Base-by-base conservation (phyloP, 352 stramenopile genomes). In the Pythium brassicae region DNA sequence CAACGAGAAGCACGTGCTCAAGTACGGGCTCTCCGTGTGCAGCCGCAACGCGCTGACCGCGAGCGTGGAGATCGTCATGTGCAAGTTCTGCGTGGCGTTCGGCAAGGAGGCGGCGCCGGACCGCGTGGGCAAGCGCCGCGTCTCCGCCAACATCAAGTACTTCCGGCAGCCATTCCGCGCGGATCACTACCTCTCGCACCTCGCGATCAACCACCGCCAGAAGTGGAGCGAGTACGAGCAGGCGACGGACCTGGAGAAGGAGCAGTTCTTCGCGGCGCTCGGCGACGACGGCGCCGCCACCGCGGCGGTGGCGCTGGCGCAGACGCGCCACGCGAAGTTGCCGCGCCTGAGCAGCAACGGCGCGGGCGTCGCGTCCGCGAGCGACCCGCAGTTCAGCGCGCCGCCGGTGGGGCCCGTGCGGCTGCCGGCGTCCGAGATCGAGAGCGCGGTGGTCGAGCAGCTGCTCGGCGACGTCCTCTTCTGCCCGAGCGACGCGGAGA, bases 81-180 rank as follows among this genome's bases (percentile, higher is more conserved):
- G 78, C 72, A 85, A 84, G 68, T 88, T 88, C 55, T 88, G 78
- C 62, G 74, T 86, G 46, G 75, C 76, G 4, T 88, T 86, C 60
- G 78, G 78, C 46, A 85, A 86, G 62, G 78, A 88, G 45, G 72
- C 69, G 52, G 62, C 74, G 22, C 44, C 64, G 32, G 71, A 84
- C 44, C 48, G 71, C n/a, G 69, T 57, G n/a, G 74, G 77, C 43
- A 87, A 87, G 59, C 77, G 75, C 27, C 75, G 77, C 27, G 73
- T 72, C 4, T 86, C 77, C 2, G 71, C 74, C 61, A 87, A 87
- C 50, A 83, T 86, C 66, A 87, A 87, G 71, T 86, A 87, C 65
- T 87, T 86, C 50, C 71, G 75, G 2, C 70, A 82, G 62, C 74
- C 75, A 0, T 87, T 87, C 59, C 78, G 78, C 39, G 72, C 78